These are phyloP conservation scores for Fraxinus floribunda DNA, from an alignment of 305 asterid species.

Conservation along the genomic window DNA sequence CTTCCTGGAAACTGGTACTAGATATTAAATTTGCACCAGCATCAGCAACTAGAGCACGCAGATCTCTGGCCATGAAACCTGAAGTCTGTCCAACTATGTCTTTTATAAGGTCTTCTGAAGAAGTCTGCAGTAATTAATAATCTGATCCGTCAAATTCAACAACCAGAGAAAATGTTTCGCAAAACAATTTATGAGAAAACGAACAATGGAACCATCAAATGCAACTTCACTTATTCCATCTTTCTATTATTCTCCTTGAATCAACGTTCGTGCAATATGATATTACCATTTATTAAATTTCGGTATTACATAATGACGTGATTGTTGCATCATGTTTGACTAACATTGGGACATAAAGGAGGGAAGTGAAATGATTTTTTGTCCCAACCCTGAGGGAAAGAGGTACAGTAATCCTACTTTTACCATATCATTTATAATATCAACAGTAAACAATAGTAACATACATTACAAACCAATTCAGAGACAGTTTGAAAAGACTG, in stretches of 20 bases:
- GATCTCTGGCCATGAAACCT: conserved; percentile 93
- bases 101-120: conserved; percentile 69
- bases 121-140: conserved; percentile 48
- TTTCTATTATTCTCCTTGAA: not conserved
- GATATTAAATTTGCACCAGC: conserved; percentile 68
- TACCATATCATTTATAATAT: conserved; percentile 10
- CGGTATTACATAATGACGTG: not conserved
- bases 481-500: conserved; percentile 60
- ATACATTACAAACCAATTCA: conserved; percentile 62
- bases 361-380: not conserved
- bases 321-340: conserved; percentile 4
- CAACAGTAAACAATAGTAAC: conserved; percentile 27
- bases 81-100: conserved; percentile 93
- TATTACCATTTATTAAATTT: not conserved
- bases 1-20: conserved; percentile 30
- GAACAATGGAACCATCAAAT: conserved; percentile 5
- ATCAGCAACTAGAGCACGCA: conserved; percentile 87
- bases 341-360: not conserved
- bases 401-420: conserved; percentile 10
- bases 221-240: conserved; percentile 3
- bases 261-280: not conserved
- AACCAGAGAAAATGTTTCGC: conserved; percentile 16
- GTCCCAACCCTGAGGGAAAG: not conserved
- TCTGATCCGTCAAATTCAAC: conserved; percentile 38
- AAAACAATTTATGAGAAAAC: not conserved